phyloP scores from a whole-genome alignment of 306 rosid species.

The Prunus salicina region DNA sequence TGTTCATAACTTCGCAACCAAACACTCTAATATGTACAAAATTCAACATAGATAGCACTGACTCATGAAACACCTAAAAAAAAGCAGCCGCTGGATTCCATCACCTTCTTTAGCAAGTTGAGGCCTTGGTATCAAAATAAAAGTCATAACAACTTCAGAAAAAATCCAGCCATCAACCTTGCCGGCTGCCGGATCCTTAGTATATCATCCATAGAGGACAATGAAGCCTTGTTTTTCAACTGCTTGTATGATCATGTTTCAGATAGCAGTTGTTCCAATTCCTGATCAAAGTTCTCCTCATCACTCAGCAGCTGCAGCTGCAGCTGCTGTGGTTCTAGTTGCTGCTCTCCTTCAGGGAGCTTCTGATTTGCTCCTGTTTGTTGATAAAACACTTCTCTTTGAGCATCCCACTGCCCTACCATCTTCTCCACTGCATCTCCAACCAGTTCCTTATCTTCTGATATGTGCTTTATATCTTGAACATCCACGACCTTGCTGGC shows the following conservation, averaged over 20 bases:
- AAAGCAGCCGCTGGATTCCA: neutral
- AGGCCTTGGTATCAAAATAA: neutral
- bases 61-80: neutral
- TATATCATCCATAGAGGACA: neutral
- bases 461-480: conserved; percentile 53
- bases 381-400: conserved; percentile 47
- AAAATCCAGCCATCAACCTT: neutral
- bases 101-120: neutral
- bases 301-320: conserved; percentile 14
- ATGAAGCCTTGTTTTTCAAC: neutral
- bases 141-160: too few species aligned
- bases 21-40: neutral
- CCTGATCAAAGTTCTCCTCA: conserved; percentile 18
- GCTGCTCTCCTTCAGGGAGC: conserved; percentile 4
- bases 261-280: conserved; percentile 32
- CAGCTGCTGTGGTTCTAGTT: neutral
- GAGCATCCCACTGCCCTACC: conserved; percentile 49
- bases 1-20: neutral
- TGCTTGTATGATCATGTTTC: conserved; percentile 1
- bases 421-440: conserved; percentile 64
- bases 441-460: conserved; percentile 39
- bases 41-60: neutral
- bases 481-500: conserved; percentile 55
- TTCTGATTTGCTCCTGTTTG: conserved; percentile 47
- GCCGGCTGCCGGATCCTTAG: neutral